phyloP scores from a whole-genome alignment of 2,329 filamentous ascomycete genomes.

The Macrophomina tecta region DNA sequence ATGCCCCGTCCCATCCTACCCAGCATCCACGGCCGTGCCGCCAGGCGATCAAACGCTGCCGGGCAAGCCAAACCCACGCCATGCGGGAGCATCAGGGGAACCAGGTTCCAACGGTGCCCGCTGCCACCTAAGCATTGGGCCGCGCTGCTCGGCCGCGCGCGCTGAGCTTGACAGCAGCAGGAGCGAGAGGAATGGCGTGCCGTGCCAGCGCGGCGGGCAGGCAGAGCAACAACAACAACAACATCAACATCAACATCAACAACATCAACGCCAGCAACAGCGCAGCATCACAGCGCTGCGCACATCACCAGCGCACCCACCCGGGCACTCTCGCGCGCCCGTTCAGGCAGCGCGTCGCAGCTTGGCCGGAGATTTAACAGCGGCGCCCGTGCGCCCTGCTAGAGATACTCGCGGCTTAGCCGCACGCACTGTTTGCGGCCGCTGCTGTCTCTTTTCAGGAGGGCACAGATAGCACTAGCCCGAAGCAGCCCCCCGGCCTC shows the following conservation, averaged over 20 bases:
- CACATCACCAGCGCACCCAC: background rate
- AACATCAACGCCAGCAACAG: background rate
- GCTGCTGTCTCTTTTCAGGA: conserved; percentile 22
- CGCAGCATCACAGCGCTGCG: background rate
- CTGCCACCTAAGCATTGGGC: conserved; percentile 13
- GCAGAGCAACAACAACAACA: background rate
- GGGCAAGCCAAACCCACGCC: conserved; percentile 13
- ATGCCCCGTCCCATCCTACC: background rate
- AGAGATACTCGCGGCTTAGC: conserved; percentile 16
- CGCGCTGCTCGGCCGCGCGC: background rate
- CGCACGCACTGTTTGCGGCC: conserved; percentile 25
- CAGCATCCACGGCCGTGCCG: background rate
- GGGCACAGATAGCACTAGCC: conserved; percentile 20
- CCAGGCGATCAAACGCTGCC: conserved; percentile 26
- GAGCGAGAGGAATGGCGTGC: background rate
- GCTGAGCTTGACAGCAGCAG: conserved; percentile 3
- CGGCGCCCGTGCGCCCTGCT: conserved; percentile 11
- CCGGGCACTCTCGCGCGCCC: background rate
- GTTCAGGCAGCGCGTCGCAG: conserved; percentile 3
- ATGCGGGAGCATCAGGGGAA: conserved; percentile 25
- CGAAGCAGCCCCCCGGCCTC: conserved; percentile 7
- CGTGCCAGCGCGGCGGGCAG: background rate
- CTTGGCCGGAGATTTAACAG: conserved; percentile 25
- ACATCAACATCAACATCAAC: background rate
- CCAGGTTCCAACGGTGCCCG: conserved; percentile 22